Conservation (phyloP, 2,329 filamentous ascomycete species). For the Colletotrichum tropicicola region DNA sequence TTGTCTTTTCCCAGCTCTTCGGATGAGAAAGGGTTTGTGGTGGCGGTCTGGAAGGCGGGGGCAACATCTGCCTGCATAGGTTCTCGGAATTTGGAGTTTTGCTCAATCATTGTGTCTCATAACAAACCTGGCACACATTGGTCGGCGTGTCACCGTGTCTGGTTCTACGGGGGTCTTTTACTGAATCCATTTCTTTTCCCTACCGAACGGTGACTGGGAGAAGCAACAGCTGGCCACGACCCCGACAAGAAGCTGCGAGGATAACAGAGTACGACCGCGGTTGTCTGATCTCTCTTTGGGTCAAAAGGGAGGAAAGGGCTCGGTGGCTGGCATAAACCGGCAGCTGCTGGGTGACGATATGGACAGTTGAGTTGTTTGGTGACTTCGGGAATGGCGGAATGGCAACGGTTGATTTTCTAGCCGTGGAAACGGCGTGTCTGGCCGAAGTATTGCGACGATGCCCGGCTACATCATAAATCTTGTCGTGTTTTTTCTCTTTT, state of each 20-base stretch:
- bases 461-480: conserved; percentile 57
- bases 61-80: conserved; percentile 44
- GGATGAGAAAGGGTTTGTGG: conserved; percentile 42
- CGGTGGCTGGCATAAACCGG: conserved; percentile 17
- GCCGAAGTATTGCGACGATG: conserved; percentile 48
- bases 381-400: conserved; percentile 28
- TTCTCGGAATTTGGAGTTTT: conserved; percentile 52
- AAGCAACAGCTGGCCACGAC: conserved; percentile 24
- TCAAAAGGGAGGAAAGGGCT: conserved; percentile 4
- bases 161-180: conserved; percentile 28
- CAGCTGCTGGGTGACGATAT: conserved; percentile 40
- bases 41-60: conserved; percentile 39
- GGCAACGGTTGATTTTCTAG: conserved; percentile 36
- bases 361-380: conserved; percentile 33
- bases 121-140: conserved; percentile 29
- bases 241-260: conserved; percentile 20
- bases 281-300: conserved; percentile 2
- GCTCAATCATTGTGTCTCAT: conserved; percentile 45
- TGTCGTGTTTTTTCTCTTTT: conserved; percentile 50
- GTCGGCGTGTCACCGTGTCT: conserved; percentile 30
- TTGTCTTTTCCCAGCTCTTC: conserved; percentile 44
- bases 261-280: neutral
- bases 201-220: conserved; percentile 18
- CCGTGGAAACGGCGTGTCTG: conserved; percentile 29
- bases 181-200: conserved; percentile 17